phyloP scores from a whole-genome alignment of 805 yeast genomes.

The Wickerhamiella parazyma region DNA sequence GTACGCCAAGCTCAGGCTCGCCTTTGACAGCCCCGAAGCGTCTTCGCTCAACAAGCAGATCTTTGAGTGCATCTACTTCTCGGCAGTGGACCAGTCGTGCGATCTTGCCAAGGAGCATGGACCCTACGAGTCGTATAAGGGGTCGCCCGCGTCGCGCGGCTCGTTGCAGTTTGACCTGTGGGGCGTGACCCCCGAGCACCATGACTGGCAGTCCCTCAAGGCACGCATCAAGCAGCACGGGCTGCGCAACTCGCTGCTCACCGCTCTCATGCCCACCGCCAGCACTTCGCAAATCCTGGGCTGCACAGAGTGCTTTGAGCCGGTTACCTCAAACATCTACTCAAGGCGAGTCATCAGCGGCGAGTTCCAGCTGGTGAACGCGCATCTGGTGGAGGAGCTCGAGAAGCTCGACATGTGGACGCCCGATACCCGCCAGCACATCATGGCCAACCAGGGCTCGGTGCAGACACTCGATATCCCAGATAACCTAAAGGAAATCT shows the following conservation, averaged over 20 bases:
- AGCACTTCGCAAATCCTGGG: constrained; percentile 91
- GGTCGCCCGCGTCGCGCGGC: constrained; percentile 82
- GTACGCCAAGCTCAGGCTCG: constrained; percentile 56
- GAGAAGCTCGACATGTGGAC: constrained; percentile 70
- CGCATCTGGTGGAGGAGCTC: constrained; percentile 64
- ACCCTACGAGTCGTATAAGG: constrained; percentile 51
- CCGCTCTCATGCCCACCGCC: constrained; percentile 97
- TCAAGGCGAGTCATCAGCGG: constrained; percentile 81
- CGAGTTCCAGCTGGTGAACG: constrained; percentile 80
- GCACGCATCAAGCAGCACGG: constrained; percentile 44
- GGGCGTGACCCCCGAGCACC: constrained; percentile 43
- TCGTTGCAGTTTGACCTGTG: constrained; percentile 74
- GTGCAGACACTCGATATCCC: constrained; percentile 64
- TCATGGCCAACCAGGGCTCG: constrained; percentile 69
- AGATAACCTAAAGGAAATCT: constrained; percentile 47
- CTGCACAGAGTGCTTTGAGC: constrained; percentile 87
- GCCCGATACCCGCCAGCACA: constrained; percentile 53
- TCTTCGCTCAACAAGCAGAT: constrained; percentile 57
- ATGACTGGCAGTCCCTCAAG: constrained; percentile 71
- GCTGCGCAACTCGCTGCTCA: constrained; percentile 66
- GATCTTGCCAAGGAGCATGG: constrained; percentile 66
- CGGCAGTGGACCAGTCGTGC: constrained; percentile 67
- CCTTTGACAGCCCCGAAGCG: constrained; percentile 73
- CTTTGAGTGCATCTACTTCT: constrained; percentile 91
- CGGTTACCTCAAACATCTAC: constrained; percentile 79